These are phyloP conservation scores for Naganishia albida DNA, from an alignment of 1,284 basidiomycete species.

Conservation along the genomic window DNA sequence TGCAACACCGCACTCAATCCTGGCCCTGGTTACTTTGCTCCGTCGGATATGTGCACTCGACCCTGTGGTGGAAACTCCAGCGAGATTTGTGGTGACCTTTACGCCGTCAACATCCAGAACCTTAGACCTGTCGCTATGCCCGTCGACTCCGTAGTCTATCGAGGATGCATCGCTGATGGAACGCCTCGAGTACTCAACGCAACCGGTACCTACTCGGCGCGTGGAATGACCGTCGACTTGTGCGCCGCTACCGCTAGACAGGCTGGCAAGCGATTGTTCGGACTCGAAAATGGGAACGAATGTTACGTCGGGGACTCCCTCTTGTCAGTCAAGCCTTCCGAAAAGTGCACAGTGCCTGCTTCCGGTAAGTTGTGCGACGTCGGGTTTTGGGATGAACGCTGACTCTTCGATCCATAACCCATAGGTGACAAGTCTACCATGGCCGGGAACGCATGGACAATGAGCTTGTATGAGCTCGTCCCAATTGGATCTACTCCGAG, in stretches of 20 bases:
- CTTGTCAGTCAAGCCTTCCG: not conserved
- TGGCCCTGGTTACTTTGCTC: constrained; percentile 15
- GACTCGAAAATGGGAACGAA: constrained; percentile 8
- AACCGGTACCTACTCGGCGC: not conserved
- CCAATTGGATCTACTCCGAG: not conserved
- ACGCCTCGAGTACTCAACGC: constrained; percentile 12
- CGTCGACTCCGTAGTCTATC: not conserved
- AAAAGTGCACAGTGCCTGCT: not conserved
- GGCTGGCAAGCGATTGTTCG: constrained; percentile 5
- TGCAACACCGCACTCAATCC: constrained; percentile 34
- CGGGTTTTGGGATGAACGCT: not conserved
- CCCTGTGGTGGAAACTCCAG: constrained; percentile 42
- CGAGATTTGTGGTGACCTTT: constrained; percentile 40
- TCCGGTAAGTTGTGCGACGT: not conserved
- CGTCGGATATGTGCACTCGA: constrained; percentile 37
- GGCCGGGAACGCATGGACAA: not conserved
- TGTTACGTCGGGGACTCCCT: constrained; percentile 9
- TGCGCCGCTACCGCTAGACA: constrained; percentile 8
- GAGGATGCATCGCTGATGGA: constrained; percentile 10
- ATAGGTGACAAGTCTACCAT: constrained; percentile 1
- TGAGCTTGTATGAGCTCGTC: constrained; percentile 4
- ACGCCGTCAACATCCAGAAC: constrained; percentile 9
- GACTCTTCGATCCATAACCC: not conserved
- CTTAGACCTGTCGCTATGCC: not conserved
- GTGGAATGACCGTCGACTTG: constrained; percentile 2